Evolutionary conservation across 768 basidiomycete species (phyloP).

Genomic region (Rhodotorula kratochvilovae): DNA sequence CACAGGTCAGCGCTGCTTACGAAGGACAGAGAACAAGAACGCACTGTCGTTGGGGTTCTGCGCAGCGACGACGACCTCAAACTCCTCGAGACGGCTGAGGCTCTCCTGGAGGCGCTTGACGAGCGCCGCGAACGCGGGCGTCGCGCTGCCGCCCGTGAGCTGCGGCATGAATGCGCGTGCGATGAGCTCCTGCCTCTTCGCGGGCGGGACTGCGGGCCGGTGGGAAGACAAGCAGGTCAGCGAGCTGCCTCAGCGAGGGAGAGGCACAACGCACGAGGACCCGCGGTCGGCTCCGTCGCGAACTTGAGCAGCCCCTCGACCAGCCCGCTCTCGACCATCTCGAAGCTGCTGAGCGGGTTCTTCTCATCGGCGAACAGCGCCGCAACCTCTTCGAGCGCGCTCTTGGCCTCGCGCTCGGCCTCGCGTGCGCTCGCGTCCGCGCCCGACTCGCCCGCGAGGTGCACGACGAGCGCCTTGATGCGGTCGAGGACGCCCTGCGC

Average conservation of each 20-base stretch:
- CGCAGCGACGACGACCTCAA: slow-evolving; percentile 75
- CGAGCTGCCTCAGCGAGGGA: neutral
- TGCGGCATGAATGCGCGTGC: slow-evolving; percentile 69
- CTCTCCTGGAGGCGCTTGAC: slow-evolving; percentile 96
- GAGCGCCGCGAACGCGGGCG: slow-evolving; percentile 65
- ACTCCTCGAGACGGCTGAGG: slow-evolving; percentile 88
- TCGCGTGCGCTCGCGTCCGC: slow-evolving; percentile 45
- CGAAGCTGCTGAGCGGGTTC: slow-evolving; percentile 83
- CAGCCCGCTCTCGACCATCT: slow-evolving; percentile 86
- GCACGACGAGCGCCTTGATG: slow-evolving; percentile 62
- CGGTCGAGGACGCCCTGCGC: slow-evolving; percentile 57
- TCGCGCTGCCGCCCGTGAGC: slow-evolving; percentile 53
- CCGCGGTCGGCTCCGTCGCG: slow-evolving; percentile 54
- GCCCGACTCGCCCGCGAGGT: slow-evolving; percentile 49
- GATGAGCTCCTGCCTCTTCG: slow-evolving; percentile 69
- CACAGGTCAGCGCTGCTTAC: neutral
- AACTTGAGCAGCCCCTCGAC: slow-evolving; percentile 80
- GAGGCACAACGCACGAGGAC: slow-evolving; percentile 19
- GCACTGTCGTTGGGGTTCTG: slow-evolving; percentile 57
- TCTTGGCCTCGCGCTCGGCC: slow-evolving; percentile 61
- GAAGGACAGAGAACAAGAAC: neutral
- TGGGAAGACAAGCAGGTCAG: neutral
- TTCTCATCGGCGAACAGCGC: slow-evolving; percentile 63
- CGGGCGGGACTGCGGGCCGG: slow-evolving; percentile 55
- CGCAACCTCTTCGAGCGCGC: slow-evolving; percentile 68